Base-by-base conservation (phyloP, 208 protist genomes). In the Entamoeba invadens region DNA sequence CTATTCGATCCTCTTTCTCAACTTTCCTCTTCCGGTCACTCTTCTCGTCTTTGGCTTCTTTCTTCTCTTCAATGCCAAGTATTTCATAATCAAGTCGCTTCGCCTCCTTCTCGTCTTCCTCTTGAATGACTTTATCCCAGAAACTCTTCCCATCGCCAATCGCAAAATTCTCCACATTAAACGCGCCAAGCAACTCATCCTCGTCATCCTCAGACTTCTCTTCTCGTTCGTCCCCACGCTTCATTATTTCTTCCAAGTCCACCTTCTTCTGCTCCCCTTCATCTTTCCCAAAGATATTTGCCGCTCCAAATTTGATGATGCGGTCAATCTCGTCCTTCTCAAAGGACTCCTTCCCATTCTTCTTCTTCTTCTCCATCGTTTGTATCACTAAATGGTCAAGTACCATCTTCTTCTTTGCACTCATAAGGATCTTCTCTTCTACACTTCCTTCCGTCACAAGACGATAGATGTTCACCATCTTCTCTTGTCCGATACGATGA, bases 401-500 rank as follows among this genome's bases (percentile, higher is more conserved):
- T 45, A 72, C 42, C 77, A 94, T 72, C 50, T 94, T 94, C 72
- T 31, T 38, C 5, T 47, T 46, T 42, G 68, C 72, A 12, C 50
- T 38, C n/a, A 44, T 4, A 1, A 94, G 44, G 35, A 94, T 45
- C 44, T 92, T 21, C 31, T 94, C 93, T 91, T 94, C 93, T 44
- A 94, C 44, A 46, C 44, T 44, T 38, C 44, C 45, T 38, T 44
- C 45, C 44, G 93, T 51, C 10, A 46, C 57, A 14, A 94, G 35
- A 47, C 93, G 91, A n/a, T 92, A 91, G 5, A 94, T 44, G 25
- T 44, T 92, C 31, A 94, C 93, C 25, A 18, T 45, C 38, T 44
- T 50, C 16, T 95, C 97, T 95, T 99, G 98, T 47, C 99, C 99
- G 6, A 99, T 98, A 38, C 99, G 96, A 96, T 99, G 99, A 2